These are phyloP conservation scores for Cordia subcordata DNA, from an alignment of 257 asterid species.

Conservation along the genomic window DNA sequence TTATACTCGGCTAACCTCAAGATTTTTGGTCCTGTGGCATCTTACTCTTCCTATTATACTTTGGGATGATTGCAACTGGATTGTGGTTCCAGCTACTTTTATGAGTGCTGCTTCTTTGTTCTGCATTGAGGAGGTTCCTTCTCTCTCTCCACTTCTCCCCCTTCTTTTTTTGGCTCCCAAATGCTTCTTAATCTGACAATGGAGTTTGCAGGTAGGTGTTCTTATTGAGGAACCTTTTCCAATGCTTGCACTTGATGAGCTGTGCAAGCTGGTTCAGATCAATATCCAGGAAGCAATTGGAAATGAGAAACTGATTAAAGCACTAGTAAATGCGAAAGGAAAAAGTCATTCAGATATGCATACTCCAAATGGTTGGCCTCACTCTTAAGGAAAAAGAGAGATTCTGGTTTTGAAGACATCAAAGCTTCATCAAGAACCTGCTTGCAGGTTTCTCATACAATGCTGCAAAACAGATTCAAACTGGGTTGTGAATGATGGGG, in stretches of 20 bases:
- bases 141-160: slow-evolving; percentile 1
- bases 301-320: slow-evolving; percentile 52
- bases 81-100: slow-evolving; percentile 94
- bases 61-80: slow-evolving; percentile 98
- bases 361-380: slow-evolving; percentile 63
- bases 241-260: slow-evolving; percentile 90
- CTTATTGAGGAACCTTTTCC: slow-evolving; percentile 96
- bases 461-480: neutral
- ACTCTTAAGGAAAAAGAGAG: slow-evolving; percentile 13
- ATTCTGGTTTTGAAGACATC: neutral
- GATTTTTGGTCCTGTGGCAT: slow-evolving; percentile 98
- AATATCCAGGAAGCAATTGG: slow-evolving; percentile 54
- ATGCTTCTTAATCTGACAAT: neutral
- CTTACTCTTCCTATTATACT: slow-evolving; percentile 88
- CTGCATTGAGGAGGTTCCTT: slow-evolving; percentile 86
- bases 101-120: slow-evolving; percentile 91
- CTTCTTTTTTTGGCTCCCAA: neutral
- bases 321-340: slow-evolving; percentile 38
- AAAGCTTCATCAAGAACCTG: neutral
- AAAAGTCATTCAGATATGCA: slow-evolving; percentile 27
- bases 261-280: slow-evolving; percentile 46
- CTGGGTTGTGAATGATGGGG: neutral
- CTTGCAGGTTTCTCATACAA: neutral
- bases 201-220: slow-evolving; percentile 73
- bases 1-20: slow-evolving; percentile 89